Evolutionary conservation across 1,284 basidiomycete genomes (phyloP), one percentile per base, ranked within the genome.

Genomic region (Laetiporus sulphureus): DNA sequence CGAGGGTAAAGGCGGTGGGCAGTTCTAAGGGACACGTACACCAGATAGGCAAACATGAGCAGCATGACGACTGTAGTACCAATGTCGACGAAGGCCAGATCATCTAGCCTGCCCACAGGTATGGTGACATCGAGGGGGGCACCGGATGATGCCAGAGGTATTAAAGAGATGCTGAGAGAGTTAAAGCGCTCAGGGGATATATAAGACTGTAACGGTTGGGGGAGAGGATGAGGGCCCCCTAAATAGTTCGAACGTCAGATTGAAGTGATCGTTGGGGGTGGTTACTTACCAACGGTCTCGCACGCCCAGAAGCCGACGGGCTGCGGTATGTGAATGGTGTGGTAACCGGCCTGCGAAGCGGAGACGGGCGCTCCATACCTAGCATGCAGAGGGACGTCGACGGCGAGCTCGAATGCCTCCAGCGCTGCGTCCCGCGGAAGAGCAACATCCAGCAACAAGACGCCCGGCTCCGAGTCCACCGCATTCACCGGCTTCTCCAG

Each of bases 401-500:
- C 53, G 20, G 62, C 55, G n/a, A 59, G 33, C 7, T 48, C 50
- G 3, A 52, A 23, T 10, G 31, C 18, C 7, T 19, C 30, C 3
- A 6, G 16, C 2, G 8, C 19, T 11, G 21, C 7, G 11, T 42
- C 24, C 21, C 42, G 20, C 21, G 37, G 13, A n/a, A 32, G 22
- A 19, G 47, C 36, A 15, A 68, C 55, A 27, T 60, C 63, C 22
- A 75, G 36, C 22, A 72, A 53, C 3, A 77, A 51, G n/a, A 59
- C 49, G 1, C 69, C 64, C n/a, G 53, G 50, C 4, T 55, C 54
- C 8, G 57, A 41, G 12, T 55, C 55, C 3, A 73, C 54, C 3
- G 71, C 73, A 39, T 56, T 59, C 0, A 72, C 66, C 7, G 75
- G 75, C 20, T 67, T 62, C 53, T 77, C 75, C 25, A 78, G 55